Base-by-base conservation (phyloP, 1,284 basidiomycete genomes). In the Quambalaria eucalypti region DNA sequence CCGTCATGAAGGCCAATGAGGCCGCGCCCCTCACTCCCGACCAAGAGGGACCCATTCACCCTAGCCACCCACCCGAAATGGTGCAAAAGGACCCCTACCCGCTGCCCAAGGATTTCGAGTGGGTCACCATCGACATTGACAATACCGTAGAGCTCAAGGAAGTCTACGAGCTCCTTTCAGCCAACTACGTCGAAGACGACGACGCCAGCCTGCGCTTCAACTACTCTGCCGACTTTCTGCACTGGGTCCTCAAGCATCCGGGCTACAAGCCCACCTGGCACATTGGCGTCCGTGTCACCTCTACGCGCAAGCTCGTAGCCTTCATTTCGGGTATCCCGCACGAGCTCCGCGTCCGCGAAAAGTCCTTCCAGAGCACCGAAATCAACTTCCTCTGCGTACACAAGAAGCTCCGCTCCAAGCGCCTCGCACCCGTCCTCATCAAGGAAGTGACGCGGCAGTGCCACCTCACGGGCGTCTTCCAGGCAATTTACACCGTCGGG, bases 311-410 rank as follows among this genome's bases (percentile, higher is more conserved):
- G 77, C 82, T 99, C 1, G 88, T 99, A n/a, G 95, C 88, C 0
- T 99, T 98, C 77, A 97, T 99, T 67, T 87, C 89, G n/a, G 95
- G 89, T 40, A 85, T 98, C 46, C 91, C 92, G 26, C 71, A 72
- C 50, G 73, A 75, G 52, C 55, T 75, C 8, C 54, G 73, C 5
- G 70, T 75, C 21, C 51, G 71, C 8, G 57, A 71, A 19, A 60
- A 65, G 31, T 56, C 61, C 16, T 63, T 64, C 51, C 72, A 70
- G 39, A 57, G 60, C 23, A 62, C 85, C 68, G 95, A 98, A 78
- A 93, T 99, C 79, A 98, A 99, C 78, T 98, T 92, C 77, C 84
- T 99, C 50, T 96, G 91, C 69, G 86, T 97, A 2, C 93, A 97
- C 82, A 99, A 99, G 79, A 96, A 96, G 77, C 79, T 98, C 48